A percentile compares a stretch with the other conserved stretches of the same genome.
phyloP scores from a whole-genome alignment of 2,329 filamentous ascomycete species.

The Arthrobotrys iridis region DNA sequence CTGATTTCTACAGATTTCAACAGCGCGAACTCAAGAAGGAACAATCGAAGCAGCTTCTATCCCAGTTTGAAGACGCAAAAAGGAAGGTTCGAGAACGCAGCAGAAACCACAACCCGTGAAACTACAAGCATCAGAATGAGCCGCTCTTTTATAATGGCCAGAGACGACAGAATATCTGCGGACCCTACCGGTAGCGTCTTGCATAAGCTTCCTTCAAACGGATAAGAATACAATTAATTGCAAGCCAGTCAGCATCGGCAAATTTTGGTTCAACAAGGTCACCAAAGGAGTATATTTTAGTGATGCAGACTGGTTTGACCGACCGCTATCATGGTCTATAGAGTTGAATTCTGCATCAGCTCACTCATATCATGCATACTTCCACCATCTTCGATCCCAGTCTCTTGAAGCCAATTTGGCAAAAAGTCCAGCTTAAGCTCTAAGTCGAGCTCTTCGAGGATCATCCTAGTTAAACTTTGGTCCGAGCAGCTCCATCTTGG shows the following conservation, averaged over 20 bases:
- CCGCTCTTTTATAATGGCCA: too few relatives aligned
- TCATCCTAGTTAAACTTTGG: constrained; percentile 18
- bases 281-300: too few relatives aligned
- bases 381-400: neutral
- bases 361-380: constrained; percentile 6
- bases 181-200: too few relatives aligned
- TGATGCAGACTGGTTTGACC: too few relatives aligned
- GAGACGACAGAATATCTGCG: too few relatives aligned
- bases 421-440: constrained; percentile 37
- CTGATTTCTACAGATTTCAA: constrained; percentile 86
- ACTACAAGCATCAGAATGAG: too few relatives aligned
- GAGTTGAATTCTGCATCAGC: constrained; percentile 11
- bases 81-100: constrained; percentile 73
- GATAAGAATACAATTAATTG: too few relatives aligned
- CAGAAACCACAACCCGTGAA: constrained; percentile 65
- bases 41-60: constrained; percentile 74
- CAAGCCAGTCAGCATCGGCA: too few relatives aligned
- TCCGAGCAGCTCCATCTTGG: constrained; percentile 25
- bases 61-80: constrained; percentile 79
- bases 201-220: too few relatives aligned
- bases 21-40: constrained; percentile 80
- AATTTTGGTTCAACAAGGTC: too few relatives aligned
- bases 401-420: neutral
- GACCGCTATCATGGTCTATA: neutral
- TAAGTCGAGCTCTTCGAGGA: constrained; percentile 34